phyloP scores from a whole-genome alignment of 257 asterid genomes.

The Forsythia viridissima region DNA sequence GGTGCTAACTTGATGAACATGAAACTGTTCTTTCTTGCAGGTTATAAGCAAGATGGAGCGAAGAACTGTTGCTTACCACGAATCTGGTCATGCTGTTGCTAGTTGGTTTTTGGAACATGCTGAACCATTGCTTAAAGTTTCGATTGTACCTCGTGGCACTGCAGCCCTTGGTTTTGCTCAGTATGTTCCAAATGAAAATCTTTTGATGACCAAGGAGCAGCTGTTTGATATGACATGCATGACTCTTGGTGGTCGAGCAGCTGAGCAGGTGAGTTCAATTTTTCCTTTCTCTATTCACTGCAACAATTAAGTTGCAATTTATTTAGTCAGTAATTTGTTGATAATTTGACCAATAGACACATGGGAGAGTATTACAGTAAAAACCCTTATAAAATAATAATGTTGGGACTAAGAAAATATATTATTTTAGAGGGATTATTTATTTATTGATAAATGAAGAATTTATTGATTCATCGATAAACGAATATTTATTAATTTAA shows the following conservation, averaged over 20 bases:
- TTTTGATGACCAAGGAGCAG: constrained; percentile 82
- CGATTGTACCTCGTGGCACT: constrained; percentile 90
- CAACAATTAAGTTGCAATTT: not conserved
- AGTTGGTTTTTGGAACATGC: constrained; percentile 93
- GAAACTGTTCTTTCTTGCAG: constrained; percentile 36
- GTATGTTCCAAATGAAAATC: constrained; percentile 80
- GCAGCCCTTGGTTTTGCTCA: constrained; percentile 95
- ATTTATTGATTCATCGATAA: no score
- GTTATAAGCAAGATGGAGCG: constrained; percentile 73
- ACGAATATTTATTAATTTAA: no score
- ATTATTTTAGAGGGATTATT: no score
- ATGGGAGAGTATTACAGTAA: not conserved
- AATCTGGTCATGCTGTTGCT: constrained; percentile 88
- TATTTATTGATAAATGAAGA: no score
- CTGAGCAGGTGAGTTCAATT: constrained; percentile 73
- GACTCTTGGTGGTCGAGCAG: constrained; percentile 94
- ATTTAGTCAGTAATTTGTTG: not conserved
- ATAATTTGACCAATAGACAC: not conserved
- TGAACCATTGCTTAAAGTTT: constrained; percentile 77
- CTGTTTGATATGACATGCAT: constrained; percentile 87
- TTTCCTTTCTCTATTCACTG: not conserved
- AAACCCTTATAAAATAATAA: no score
- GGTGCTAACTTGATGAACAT: not conserved
- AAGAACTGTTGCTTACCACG: constrained; percentile 85
- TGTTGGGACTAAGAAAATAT: no score